Percentiles rank a stretch among this genome's conserved stretches.
Evolutionary conservation across 331 rosid genomes (phyloP).

Genomic region (Ulmus americana): DNA sequence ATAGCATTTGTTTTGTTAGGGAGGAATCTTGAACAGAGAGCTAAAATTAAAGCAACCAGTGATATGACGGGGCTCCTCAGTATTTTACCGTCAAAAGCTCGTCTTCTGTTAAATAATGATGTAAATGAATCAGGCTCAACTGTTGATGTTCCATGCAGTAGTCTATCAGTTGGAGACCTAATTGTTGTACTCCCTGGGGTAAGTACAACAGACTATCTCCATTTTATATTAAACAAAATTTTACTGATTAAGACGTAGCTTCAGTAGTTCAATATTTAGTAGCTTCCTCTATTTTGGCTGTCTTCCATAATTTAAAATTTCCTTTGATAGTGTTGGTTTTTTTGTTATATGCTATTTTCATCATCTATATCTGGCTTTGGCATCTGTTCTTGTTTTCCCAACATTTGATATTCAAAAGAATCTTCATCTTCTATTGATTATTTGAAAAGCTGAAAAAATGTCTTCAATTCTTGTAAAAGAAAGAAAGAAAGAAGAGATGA

Average conservation of each 20-base stretch:
- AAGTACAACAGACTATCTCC: constrained; percentile 23
- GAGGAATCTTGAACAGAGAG: constrained; percentile 95
- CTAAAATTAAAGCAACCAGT: constrained; percentile 94
- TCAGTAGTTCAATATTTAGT: constrained; percentile 2
- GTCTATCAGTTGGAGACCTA: constrained; percentile 83
- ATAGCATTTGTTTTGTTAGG: constrained; percentile 95
- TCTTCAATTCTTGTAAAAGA: no score
- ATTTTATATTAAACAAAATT: no score
- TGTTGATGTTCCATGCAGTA: constrained; percentile 83
- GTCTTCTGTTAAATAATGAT: constrained; percentile 60
- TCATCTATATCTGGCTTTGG: background rate
- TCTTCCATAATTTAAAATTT: background rate
- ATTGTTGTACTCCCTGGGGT: constrained; percentile 88
- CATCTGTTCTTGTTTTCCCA: background rate
- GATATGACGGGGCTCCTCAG: constrained; percentile 95
- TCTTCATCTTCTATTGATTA: no score
- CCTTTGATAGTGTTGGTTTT: background rate
- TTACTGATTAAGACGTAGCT: constrained; percentile 1
- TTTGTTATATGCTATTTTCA: background rate
- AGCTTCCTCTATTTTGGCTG: constrained; percentile 2
- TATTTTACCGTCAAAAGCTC: constrained; percentile 87
- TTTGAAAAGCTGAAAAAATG: no score
- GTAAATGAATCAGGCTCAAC: constrained; percentile 42
- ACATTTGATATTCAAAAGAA: background rate
- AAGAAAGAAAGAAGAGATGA: no score